Conservation (phyloP, 2,329 filamentous ascomycete genomes). For the Aspergillus unguis region DNA sequence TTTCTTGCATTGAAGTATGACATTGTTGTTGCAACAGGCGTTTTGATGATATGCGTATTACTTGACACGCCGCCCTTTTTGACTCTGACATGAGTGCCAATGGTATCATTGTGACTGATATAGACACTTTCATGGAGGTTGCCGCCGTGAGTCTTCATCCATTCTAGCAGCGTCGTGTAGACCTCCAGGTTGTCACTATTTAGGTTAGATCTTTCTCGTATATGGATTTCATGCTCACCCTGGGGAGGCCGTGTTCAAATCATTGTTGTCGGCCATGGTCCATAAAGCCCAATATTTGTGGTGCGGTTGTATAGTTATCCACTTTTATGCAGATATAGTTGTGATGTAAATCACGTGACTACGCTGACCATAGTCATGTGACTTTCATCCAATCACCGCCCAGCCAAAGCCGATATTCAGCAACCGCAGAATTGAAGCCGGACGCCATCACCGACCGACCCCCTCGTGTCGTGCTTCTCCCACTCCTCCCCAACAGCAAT, state of each 20-base stretch:
- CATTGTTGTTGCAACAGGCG: conserved; percentile 34
- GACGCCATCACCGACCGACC: conserved; percentile 19
- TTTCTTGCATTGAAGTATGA: conserved; percentile 38
- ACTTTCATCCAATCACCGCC: conserved; percentile 33
- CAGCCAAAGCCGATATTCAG: conserved; percentile 39
- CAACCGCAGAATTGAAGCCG: conserved; percentile 38
- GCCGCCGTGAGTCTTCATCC: conserved; percentile 33
- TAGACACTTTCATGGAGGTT: conserved; percentile 32
- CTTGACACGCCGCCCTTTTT: conserved; percentile 25
- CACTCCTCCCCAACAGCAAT: conserved; percentile 28
- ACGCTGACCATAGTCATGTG: conserved; percentile 29
- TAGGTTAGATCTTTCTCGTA: background rate
- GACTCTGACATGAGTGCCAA: conserved; percentile 38
- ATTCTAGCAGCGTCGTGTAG: conserved; percentile 31
- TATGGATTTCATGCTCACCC: background rate
- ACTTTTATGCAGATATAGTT: background rate
- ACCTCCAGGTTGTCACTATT: conserved; percentile 18
- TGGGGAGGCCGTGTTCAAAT: background rate
- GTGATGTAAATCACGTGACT: conserved; percentile 4
- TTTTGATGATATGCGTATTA: conserved; percentile 36
- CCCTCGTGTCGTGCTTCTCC: conserved; percentile 20
- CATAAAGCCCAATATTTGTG: background rate
- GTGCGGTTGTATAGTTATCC: conserved; percentile 2
- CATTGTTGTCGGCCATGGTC: background rate
- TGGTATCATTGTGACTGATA: conserved; percentile 31